Base-by-base conservation (phyloP, 805 yeast genomes). In the Ogataea philodendri region DNA sequence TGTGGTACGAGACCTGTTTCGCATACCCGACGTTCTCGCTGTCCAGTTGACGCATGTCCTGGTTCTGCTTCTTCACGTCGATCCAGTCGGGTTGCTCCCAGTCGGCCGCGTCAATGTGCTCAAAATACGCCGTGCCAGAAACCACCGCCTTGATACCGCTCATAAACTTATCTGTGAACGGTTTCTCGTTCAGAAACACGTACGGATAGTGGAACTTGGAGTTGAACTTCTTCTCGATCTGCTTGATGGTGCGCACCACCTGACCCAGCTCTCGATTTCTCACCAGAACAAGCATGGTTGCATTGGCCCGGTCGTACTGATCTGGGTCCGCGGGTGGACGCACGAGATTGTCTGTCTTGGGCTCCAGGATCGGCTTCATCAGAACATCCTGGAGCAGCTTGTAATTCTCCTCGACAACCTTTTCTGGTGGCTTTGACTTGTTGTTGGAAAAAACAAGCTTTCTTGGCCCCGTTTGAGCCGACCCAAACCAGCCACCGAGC, bases 171-270 rank as follows among this genome's bases (percentile, higher is more conserved):
- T 74, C 72, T 1, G 74, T 60, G 54, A 86, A 86, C 4, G 78
- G 78, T 36, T 63, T 66, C 51, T 87, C 94, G 52, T 85, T 86
- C 24, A 86, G 54, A 41, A 86, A 82, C 2, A 85, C 84, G 63
- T 86, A 86, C 0, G 95, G 94, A 54, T 86, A 86, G 31, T 72
- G 70, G 58, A 79, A 86, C 50, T 83, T 82, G 16, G 59, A 43
- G 54, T 86, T 86, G 65, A 85, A 86, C 2, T 63, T 68, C 16
- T 55, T 55, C 52, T 86, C 95, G 22, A 87, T 71, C 44, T 71
- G 74, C 37, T 53, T 54, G 42, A 87, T 76, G 1, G 94, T 72
- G 8, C 49, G 44, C 1, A 74, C 49, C 7, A 85, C 66, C 1
- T 59, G 67, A 0, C 47, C 46, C 13, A 71, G 52, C 49, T 86